Percentiles rank a stretch among this genome's conserved stretches.
Evolutionary conservation across 2,329 filamentous ascomycete genomes (phyloP).

Genomic region (Trichothecium roseum): DNA sequence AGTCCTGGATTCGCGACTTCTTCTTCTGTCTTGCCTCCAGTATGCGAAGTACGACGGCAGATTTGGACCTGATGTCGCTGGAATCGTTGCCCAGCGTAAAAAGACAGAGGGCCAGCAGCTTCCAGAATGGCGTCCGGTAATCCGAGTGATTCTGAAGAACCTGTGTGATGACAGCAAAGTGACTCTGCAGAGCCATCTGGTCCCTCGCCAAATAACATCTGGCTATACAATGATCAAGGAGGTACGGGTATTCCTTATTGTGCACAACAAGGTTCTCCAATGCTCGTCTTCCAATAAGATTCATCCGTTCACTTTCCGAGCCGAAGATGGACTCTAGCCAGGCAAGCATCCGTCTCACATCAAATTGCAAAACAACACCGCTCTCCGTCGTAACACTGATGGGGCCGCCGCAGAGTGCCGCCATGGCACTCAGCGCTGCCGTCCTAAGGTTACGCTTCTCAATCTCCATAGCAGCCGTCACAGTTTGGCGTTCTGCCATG

Average conservation of each 20-base stretch:
- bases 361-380: conserved; percentile 79
- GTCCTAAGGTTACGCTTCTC: conserved; percentile 88
- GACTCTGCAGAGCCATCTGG: conserved; percentile 82
- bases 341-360: conserved; percentile 80
- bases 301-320: conserved; percentile 82
- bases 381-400: conserved; percentile 84
- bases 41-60: conserved; percentile 67
- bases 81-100: conserved; percentile 91
- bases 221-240: conserved; percentile 83
- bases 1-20: conserved; percentile 88
- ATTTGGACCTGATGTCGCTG: conserved; percentile 80
- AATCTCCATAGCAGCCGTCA: conserved; percentile 88
- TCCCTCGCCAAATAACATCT: conserved; percentile 79
- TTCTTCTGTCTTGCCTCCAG: conserved; percentile 70
- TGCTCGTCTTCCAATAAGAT: conserved; percentile 78
- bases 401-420: conserved; percentile 76
- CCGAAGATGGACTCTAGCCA: conserved; percentile 97
- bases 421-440: conserved; percentile 91
- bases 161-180: conserved; percentile 85
- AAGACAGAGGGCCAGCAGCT: conserved; percentile 74
- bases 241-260: conserved; percentile 76
- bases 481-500: conserved; percentile 62
- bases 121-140: conserved; percentile 83
- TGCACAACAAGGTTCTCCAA: conserved; percentile 82
- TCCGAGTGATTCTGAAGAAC: conserved; percentile 76